Percentiles rank a stretch among this genome's conserved stretches.
These are phyloP conservation scores for Heterobasidion irregulare DNA, from an alignment of 1,284 basidiomycete genomes.

Conservation along the genomic window DNA sequence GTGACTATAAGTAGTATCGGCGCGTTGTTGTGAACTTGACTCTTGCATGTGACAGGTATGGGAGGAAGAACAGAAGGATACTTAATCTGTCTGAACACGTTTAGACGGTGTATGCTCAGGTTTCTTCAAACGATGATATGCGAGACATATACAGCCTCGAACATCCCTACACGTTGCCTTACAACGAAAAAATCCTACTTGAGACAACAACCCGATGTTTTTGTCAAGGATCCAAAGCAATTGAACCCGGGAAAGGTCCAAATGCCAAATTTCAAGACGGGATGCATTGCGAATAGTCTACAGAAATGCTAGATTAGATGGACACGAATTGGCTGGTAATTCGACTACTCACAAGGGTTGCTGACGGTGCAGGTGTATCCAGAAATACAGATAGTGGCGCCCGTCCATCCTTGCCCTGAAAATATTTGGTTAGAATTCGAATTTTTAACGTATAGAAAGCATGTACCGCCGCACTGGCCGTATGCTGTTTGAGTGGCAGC, in stretches of 20 bases:
- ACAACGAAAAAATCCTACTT: too few relatives aligned
- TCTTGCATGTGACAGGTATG: conserved; percentile 30
- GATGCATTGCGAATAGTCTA: conserved; percentile 41
- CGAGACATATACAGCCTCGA: too few relatives aligned
- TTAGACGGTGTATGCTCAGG: too few relatives aligned
- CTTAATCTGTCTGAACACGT: background rate
- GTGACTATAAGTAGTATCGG: background rate
- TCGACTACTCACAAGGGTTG: conserved; percentile 31
- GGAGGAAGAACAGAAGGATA: conserved; percentile 26
- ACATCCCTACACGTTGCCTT: too few relatives aligned
- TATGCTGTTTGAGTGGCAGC: conserved; percentile 24
- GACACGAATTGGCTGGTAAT: too few relatives aligned
- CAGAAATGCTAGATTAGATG: background rate
- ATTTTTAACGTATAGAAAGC: background rate
- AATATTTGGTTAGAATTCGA: background rate
- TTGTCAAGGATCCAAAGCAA: too few relatives aligned
- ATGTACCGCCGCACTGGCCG: conserved; percentile 38
- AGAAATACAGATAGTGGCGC: conserved; percentile 33
- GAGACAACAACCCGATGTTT: too few relatives aligned
- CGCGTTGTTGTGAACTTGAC: background rate
- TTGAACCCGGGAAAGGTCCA: background rate
- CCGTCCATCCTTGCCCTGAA: conserved; percentile 27
- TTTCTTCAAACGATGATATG: too few relatives aligned
- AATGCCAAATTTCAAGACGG: conserved; percentile 12
- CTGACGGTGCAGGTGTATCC: conserved; percentile 30